Evolutionary conservation across 2,329 filamentous ascomycete genomes (phyloP).

Genomic region (Penicillium concentricum): DNA sequence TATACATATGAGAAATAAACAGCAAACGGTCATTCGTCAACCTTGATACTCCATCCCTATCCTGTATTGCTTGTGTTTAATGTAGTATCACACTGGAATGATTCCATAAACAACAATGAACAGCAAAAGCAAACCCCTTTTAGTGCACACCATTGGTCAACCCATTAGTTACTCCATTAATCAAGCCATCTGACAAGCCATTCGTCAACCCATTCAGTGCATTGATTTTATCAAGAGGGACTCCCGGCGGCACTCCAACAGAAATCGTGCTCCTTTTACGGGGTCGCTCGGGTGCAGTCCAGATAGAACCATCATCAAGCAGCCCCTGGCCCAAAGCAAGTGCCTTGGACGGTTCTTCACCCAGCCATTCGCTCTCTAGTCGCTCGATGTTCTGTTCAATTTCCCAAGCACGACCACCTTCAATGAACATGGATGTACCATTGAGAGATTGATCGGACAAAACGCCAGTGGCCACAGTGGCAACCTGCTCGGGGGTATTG

Average conservation of each 20-base stretch:
- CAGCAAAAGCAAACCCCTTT: not conserved
- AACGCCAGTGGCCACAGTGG: constrained; percentile 39
- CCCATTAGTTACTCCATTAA: constrained; percentile 1
- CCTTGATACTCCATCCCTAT: not conserved
- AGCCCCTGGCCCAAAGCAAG: constrained; percentile 39
- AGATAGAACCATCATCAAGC: constrained; percentile 25
- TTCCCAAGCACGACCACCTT: constrained; percentile 46
- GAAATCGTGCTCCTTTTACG: constrained; percentile 22
- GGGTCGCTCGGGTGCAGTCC: constrained; percentile 18
- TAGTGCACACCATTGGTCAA: constrained; percentile 16
- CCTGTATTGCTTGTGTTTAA: not conserved
- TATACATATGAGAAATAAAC: not conserved
- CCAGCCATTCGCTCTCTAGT: constrained; percentile 46
- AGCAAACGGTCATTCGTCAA: not conserved
- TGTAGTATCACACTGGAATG: not conserved
- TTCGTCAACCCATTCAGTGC: too few relatives aligned
- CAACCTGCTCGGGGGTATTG: constrained; percentile 43
- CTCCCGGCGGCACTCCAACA: constrained; percentile 18
- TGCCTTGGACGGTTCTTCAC: constrained; percentile 37
- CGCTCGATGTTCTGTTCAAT: constrained; percentile 45
- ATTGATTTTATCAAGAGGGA: constrained; percentile 16
- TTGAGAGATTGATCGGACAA: constrained; percentile 36
- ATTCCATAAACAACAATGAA: not conserved
- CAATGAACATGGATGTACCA: constrained; percentile 45
- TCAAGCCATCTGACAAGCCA: not conserved